Evolutionary conservation across 768 basidiomycete species (phyloP), one percentile per base, ranked within the genome.

Genomic region (Multifurca ochricompacta): DNA sequence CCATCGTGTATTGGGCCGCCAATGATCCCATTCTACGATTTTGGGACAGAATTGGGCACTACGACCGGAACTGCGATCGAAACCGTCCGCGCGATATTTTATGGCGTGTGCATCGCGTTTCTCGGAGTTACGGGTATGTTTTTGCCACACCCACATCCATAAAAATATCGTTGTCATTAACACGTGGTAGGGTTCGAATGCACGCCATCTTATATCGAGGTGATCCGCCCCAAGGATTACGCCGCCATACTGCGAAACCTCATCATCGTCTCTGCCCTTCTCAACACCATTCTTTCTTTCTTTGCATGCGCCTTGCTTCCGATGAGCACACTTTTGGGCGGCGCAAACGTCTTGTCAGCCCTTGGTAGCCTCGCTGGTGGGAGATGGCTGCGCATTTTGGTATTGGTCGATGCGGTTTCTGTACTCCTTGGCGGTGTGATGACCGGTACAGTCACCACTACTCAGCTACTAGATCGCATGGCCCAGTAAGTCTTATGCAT

Each of bases 81-180:
- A 36, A 59, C 58, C 3, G 31, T 27, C 11, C 42, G 37, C 0
- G 51, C 54, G 13, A 28, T 61, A 21, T 61, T 61, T 36, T 59
- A 59, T 32, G 60, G 60, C 45, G 48, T 55, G 10, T 59, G 60
- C 23, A 21, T 61, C 19, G 53, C 58, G n/a, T 59, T 61, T 34
- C 58, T 61, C 13, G 60, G 60, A 13, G 60, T 61, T 16, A 61
- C 60, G 8, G 60, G 60, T 61, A 49, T 42, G 58, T 11, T 3
- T 13, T 3, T 11, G n/a, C n/a, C n/a, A n/a, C n/a, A n/a, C n/a
- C n/a, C 27, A 11, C 31, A 23, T n/a, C 14, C 36, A 13, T 18
- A 9, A n/a, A 34, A 14, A 30, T 8, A 10, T 31, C n/a, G 6
- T 5, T 16, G 31, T 9, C 4, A 31, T 35, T 25, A 8, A 54